phyloP scores from a whole-genome alignment of 2,329 filamentous ascomycete species.

The Trichoderma gracile region DNA sequence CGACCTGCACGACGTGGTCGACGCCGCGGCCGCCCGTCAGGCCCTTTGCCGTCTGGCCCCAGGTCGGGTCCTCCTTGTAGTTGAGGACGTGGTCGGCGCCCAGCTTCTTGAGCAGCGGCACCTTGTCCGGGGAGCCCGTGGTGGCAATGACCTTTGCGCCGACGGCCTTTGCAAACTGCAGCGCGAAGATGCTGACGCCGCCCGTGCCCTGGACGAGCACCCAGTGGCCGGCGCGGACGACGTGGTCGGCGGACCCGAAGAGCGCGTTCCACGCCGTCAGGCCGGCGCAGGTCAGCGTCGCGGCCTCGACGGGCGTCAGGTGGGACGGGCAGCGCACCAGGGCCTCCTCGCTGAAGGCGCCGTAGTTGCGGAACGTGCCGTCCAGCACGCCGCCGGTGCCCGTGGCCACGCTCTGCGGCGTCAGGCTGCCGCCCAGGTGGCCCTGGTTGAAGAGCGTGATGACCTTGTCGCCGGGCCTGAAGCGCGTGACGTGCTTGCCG shows the following conservation, averaged over 20 bases:
- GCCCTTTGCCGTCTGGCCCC: constrained; percentile 48
- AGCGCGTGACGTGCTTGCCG: constrained; percentile 50
- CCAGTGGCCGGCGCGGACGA: constrained; percentile 54
- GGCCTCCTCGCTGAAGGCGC: constrained; percentile 66
- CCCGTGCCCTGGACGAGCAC: constrained; percentile 72
- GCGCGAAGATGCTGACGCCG: constrained; percentile 65
- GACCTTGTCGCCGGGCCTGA: constrained; percentile 56
- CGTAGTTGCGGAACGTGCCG: constrained; percentile 68
- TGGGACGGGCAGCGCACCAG: constrained; percentile 63
- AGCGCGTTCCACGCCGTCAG: constrained; percentile 68
- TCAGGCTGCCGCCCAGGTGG: constrained; percentile 50
- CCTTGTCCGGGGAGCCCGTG: constrained; percentile 49
- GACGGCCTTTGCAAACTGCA: constrained; percentile 58
- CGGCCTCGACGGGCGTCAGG: constrained; percentile 54
- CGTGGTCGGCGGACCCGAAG: constrained; percentile 53
- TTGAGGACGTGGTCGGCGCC: constrained; percentile 54
- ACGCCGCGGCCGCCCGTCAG: constrained; percentile 48
- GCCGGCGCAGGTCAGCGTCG: constrained; percentile 61
- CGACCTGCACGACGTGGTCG: constrained; percentile 52
- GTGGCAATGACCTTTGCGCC: constrained; percentile 53
- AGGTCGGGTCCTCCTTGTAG: constrained; percentile 48
- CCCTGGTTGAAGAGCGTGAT: constrained; percentile 63
- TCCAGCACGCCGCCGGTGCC: constrained; percentile 69
- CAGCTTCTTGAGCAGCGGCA: constrained; percentile 45
- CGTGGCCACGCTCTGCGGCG: constrained; percentile 41